phyloP scores from a whole-genome alignment of 768 basidiomycete species.

The Pisolithus microcarpus region DNA sequence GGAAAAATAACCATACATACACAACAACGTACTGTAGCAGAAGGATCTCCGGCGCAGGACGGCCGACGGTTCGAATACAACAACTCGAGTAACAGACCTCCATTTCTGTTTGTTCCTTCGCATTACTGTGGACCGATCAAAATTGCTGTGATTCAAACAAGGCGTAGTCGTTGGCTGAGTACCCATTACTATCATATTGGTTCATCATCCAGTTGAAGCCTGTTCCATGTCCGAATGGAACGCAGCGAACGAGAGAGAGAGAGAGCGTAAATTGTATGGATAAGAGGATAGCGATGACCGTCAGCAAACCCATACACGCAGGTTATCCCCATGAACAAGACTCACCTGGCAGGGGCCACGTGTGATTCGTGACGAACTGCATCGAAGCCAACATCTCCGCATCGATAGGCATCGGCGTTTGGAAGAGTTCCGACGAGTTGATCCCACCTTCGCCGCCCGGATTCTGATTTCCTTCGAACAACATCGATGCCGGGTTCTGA shows the following conservation, averaged over 20 bases:
- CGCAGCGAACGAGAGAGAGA: not conserved
- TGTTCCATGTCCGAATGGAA: constrained; percentile 2
- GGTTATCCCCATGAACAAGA: not conserved
- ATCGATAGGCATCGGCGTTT: constrained; percentile 51
- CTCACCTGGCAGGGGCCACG: constrained; percentile 54
- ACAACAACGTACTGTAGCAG: not conserved
- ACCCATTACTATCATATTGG: constrained; percentile 17
- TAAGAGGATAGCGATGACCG: not conserved
- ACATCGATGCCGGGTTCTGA: not conserved
- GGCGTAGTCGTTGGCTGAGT: constrained; percentile 21
- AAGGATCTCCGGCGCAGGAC: not conserved
- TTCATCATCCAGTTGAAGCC: constrained; percentile 34
- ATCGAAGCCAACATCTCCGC: constrained; percentile 54
- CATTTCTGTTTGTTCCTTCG: not conserved
- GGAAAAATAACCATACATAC: not conserved
- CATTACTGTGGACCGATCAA: not conserved
- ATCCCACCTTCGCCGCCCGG: constrained; percentile 1
- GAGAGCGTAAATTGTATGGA: not conserved
- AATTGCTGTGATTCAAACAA: constrained; percentile 20
- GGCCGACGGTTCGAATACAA: not conserved
- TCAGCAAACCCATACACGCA: not conserved
- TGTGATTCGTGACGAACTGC: constrained; percentile 49
- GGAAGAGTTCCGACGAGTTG: constrained; percentile 37
- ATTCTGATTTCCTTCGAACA: not conserved
- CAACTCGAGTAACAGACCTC: not conserved